These are phyloP conservation scores for Waitea zeae DNA, from an alignment of 1,284 basidiomycete genomes.

Conservation along the genomic window DNA sequence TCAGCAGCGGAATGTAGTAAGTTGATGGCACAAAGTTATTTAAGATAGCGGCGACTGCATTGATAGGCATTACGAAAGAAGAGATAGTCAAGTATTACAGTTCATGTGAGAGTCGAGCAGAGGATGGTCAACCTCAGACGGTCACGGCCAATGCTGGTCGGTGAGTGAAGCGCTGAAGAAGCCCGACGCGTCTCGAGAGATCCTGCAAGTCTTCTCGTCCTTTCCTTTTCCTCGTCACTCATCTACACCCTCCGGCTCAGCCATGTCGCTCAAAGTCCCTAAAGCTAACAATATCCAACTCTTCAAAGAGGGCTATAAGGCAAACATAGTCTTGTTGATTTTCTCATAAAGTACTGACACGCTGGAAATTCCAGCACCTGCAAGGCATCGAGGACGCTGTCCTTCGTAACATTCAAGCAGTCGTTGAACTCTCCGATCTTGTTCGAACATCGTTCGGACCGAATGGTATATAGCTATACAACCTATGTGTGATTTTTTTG, in stretches of 20 bases:
- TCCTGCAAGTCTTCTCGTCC: not conserved
- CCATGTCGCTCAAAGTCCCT: constrained; percentile 89
- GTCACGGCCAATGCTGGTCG: too few relatives aligned
- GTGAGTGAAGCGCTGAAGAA: too few relatives aligned
- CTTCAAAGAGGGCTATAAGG: constrained; percentile 93
- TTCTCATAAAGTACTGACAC: constrained; percentile 3
- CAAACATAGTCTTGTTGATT: constrained; percentile 11
- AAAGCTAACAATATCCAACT: constrained; percentile 80
- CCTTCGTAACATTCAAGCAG: constrained; percentile 89
- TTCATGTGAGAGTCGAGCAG: not conserved
- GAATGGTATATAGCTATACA: constrained; percentile 49
- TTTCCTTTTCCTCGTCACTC: not conserved
- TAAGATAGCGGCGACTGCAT: constrained; percentile 13
- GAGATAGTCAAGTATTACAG: not conserved
- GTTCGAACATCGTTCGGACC: constrained; percentile 94
- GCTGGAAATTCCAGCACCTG: constrained; percentile 40
- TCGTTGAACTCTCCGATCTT: constrained; percentile 86
- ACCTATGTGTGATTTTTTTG: constrained; percentile 2
- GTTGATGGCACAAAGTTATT: constrained; percentile 13
- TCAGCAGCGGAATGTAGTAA: constrained; percentile 30
- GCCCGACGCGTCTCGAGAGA: too few relatives aligned
- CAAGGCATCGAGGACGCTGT: constrained; percentile 90
- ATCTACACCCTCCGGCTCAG: constrained; percentile 4
- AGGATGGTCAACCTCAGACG: too few relatives aligned
- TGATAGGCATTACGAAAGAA: constrained; percentile 15